phyloP scores from a whole-genome alignment of 306 rosid species.

The Lupinus albus region DNA sequence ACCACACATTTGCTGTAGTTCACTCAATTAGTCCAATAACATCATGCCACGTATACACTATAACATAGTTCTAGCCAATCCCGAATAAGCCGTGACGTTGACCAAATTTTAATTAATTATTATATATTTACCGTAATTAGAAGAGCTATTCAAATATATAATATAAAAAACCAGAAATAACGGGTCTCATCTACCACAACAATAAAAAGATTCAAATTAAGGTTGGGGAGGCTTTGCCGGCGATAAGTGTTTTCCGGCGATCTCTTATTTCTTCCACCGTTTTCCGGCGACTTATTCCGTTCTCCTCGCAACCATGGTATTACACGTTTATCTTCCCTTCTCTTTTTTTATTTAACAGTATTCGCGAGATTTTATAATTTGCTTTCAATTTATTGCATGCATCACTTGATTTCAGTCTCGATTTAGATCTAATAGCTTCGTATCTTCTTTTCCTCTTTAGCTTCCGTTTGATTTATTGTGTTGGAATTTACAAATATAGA shows the following conservation, averaged over 20 bases:
- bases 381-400: background rate
- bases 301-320: conserved; percentile 42
- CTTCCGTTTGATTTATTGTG: background rate
- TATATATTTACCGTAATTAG: too few relatives aligned
- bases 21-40: background rate
- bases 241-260: conserved; percentile 39
- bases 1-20: too few relatives aligned
- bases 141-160: too few relatives aligned
- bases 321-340: background rate
- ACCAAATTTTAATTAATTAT: background rate
- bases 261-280: conserved; percentile 38
- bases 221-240: conserved; percentile 45
- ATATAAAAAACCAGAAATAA: too few relatives aligned
- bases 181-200: too few relatives aligned
- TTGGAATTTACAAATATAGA: background rate
- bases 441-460: background rate
- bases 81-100: conserved; percentile 49
- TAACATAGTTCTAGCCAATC: conserved; percentile 22
- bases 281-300: conserved; percentile 24
- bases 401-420: background rate
- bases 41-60: conserved; percentile 18
- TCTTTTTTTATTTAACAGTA: background rate
- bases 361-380: background rate
- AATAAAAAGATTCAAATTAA: conserved; percentile 1
- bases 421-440: conserved; percentile 28